Percentiles rank a stretch among this genome's conserved stretches.
phyloP scores from a whole-genome alignment of 352 stramenopile species.

The Thraustochytrium striatum region DNA sequence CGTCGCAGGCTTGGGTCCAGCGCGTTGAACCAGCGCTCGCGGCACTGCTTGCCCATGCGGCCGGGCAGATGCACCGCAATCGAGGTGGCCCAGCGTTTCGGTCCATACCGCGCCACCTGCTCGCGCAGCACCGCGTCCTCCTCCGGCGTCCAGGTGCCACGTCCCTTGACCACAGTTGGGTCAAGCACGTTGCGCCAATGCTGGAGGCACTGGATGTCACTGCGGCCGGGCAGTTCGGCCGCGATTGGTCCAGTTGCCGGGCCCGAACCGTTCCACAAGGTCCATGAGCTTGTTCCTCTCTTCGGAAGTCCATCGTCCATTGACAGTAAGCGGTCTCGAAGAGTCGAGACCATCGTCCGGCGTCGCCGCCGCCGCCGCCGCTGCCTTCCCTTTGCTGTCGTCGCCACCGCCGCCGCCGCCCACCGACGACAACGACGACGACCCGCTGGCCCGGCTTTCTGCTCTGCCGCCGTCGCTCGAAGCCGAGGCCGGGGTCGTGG shows the following conservation, averaged over 20 bases:
- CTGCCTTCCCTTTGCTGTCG: background rate
- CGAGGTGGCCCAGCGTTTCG: constrained; percentile 66
- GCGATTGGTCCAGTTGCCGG: constrained; percentile 33
- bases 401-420: background rate
- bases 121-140: constrained; percentile 82
- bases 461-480: background rate
- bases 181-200: constrained; percentile 5
- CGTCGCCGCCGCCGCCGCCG: background rate
- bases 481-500: too few species aligned
- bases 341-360: background rate
- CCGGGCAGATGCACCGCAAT: constrained; percentile 90
- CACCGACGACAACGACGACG: background rate
- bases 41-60: constrained; percentile 74
- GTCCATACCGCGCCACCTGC: constrained; percentile 79
- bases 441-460: background rate
- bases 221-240: background rate
- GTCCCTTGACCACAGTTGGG: constrained; percentile 51
- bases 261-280: background rate
- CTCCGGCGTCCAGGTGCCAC: constrained; percentile 76
- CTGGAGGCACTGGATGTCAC: background rate
- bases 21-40: constrained; percentile 14
- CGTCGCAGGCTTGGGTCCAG: background rate
- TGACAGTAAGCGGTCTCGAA: background rate
- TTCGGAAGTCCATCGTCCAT: background rate
- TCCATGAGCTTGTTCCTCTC: background rate